Conservation (phyloP, 1,284 basidiomycete genomes). For the Pholiota adiposa region DNA sequence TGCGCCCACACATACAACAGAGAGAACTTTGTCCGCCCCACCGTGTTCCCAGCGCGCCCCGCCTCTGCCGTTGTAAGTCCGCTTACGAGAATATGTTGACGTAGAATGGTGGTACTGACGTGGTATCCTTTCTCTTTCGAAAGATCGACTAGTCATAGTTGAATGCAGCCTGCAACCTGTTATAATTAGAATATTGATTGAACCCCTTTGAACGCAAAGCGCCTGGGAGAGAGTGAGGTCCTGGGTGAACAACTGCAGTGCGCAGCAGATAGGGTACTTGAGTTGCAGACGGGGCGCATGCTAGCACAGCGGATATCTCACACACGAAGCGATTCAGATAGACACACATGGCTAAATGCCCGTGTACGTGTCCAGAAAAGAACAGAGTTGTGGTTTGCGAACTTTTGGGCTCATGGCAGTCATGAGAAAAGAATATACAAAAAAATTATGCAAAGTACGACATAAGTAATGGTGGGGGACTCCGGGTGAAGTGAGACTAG, state of each 20-base stretch:
- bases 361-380: constrained; percentile 18
- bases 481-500: constrained; percentile 45
- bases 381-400: constrained; percentile 24
- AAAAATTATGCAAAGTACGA: constrained; percentile 23
- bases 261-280: constrained; percentile 19
- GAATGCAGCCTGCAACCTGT: constrained; percentile 10
- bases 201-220: constrained; percentile 1
- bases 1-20: constrained; percentile 33
- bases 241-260: constrained; percentile 9
- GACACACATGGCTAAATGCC: constrained; percentile 3
- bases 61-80: constrained; percentile 33
- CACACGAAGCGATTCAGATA: constrained; percentile 21
- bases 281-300: not conserved
- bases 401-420: constrained; percentile 15
- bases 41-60: constrained; percentile 51
- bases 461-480: constrained; percentile 19
- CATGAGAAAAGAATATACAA: constrained; percentile 16
- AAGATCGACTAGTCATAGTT: constrained; percentile 27
- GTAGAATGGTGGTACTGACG: constrained; percentile 5
- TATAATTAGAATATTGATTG: constrained; percentile 24
- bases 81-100: constrained; percentile 17
- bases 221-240: constrained; percentile 16
- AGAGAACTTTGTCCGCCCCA: constrained; percentile 57
- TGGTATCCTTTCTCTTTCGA: constrained; percentile 8
- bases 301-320: constrained; percentile 16